Evolutionary conservation across 306 rosid species (phyloP).

Genomic region (Senna tora): DNA sequence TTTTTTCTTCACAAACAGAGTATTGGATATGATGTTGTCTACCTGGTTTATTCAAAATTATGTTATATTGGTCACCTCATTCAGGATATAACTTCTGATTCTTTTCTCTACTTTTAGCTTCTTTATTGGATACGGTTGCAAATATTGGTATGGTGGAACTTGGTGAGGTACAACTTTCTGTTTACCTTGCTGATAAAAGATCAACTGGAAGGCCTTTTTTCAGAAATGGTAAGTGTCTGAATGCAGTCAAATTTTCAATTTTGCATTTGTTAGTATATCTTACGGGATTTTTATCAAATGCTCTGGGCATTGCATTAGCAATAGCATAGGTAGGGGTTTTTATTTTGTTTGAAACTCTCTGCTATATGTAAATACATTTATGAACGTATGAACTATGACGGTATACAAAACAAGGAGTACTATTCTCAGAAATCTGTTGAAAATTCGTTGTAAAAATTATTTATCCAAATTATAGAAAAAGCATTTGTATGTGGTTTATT

Average conservation of each 20-base stretch:
- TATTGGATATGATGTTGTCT: not conserved
- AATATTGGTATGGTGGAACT: conserved; percentile 75
- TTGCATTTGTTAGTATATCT: conserved; percentile 19
- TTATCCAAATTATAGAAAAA: conserved; percentile 24
- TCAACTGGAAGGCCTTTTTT: conserved; percentile 80
- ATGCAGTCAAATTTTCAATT: conserved; percentile 19
- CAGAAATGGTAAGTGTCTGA: conserved; percentile 66
- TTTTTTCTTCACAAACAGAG: conserved; percentile 10
- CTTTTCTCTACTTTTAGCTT: conserved; percentile 49
- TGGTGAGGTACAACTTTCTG: conserved; percentile 67
- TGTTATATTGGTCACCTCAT: conserved; percentile 7
- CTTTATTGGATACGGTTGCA: conserved; percentile 69
- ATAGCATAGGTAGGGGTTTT: conserved; percentile 23
- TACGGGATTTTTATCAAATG: conserved; percentile 6
- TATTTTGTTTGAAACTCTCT: conserved; percentile 15
- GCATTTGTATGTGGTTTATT: conserved; percentile 2
- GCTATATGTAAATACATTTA: conserved; percentile 4
- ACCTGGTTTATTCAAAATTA: conserved; percentile 23
- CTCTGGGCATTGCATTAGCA: not conserved
- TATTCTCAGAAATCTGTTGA: conserved; percentile 17
- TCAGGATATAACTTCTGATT: conserved; percentile 30
- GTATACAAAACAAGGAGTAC: conserved; percentile 12
- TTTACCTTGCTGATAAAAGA: conserved; percentile 74
- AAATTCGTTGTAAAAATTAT: conserved; percentile 29
- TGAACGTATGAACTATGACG: not conserved